Conservation (phyloP, 768 basidiomycete genomes). For the Leucosporidium creatinivorum region DNA sequence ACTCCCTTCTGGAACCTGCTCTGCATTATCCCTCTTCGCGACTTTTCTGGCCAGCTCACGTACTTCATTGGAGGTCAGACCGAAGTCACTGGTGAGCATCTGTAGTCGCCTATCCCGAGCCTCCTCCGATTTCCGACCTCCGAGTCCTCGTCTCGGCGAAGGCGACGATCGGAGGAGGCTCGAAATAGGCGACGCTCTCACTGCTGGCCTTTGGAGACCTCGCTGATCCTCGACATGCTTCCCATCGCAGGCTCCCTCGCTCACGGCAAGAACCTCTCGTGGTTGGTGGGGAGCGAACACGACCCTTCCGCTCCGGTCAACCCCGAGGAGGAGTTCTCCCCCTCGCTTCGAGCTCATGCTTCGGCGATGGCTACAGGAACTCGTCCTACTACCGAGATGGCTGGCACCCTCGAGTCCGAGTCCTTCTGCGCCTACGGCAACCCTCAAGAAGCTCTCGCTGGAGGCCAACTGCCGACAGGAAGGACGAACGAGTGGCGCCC, state of each 20-base stretch:
- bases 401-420: not conserved
- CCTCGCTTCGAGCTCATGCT: not conserved
- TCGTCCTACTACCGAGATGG: not conserved
- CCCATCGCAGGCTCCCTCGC: not conserved
- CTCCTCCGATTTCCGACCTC: too few species aligned
- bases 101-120: too few species aligned
- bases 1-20: slow-evolving; percentile 25
- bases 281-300: not conserved
- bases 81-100: not conserved
- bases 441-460: not conserved
- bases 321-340: not conserved
- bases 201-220: not conserved
- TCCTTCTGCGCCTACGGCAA: not conserved
- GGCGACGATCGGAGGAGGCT: too few species aligned
- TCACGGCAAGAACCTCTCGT: not conserved
- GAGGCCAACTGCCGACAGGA: not conserved
- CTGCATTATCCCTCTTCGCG: slow-evolving; percentile 14
- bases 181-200: too few species aligned
- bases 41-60: not conserved
- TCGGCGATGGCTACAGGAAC: not conserved
- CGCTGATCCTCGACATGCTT: too few species aligned
- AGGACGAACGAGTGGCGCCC: not conserved
- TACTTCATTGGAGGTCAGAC: slow-evolving; percentile 15
- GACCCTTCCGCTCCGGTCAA: not conserved
- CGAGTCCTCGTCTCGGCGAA: too few species aligned